A percentile compares a stretch with the other conserved stretches of the same genome.
Conservation (phyloP, 768 basidiomycete genomes). For the Rhodocollybia butyracea region DNA sequence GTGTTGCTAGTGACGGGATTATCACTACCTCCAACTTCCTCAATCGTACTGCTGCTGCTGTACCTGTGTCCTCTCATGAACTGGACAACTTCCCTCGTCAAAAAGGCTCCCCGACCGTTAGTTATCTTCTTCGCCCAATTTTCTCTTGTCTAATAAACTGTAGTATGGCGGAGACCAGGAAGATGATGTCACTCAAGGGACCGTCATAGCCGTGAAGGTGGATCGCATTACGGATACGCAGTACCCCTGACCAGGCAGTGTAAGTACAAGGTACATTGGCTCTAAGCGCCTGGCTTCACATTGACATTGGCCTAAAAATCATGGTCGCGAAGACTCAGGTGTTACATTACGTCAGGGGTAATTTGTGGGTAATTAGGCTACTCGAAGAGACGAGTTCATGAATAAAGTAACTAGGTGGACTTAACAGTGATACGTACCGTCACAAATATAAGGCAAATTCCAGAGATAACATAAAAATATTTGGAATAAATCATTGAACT, state of each 20-base stretch:
- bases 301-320: no score
- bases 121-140: background rate
- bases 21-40: conserved; percentile 4
- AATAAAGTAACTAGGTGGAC: no score
- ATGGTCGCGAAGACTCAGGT: no score
- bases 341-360: no score
- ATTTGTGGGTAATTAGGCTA: no score
- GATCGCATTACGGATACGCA: background rate
- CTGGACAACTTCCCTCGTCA: conserved; percentile 3
- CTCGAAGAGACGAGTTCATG: no score
- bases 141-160: background rate
- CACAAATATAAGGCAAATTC: no score
- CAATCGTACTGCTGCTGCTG: background rate
- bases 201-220: conserved; percentile 3
- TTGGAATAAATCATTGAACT: background rate
- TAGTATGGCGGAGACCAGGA: background rate
- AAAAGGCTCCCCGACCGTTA: background rate
- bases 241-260: background rate
- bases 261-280: no score
- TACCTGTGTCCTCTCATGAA: background rate
- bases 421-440: no score
- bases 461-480: background rate
- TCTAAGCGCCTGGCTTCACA: no score
- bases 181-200: background rate
- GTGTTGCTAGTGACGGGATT: background rate